Conservation (phyloP, 345 rosid genomes). For the Salix viminalis region DNA sequence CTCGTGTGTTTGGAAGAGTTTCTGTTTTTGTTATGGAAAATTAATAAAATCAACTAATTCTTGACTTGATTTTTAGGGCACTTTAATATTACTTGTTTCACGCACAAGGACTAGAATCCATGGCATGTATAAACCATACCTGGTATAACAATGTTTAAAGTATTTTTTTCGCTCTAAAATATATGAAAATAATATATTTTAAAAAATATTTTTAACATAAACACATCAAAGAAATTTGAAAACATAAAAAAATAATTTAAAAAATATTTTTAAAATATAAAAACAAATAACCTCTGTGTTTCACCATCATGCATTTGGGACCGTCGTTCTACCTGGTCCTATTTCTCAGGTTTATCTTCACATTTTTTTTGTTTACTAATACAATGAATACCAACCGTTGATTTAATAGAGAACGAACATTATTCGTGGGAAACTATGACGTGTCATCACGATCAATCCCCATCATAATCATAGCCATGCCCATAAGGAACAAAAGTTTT, state of each 20-base stretch:
- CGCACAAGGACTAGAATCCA: slow-evolving; percentile 16
- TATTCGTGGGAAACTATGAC: neutral
- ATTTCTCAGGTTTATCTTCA: slow-evolving; percentile 24
- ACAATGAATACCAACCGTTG: slow-evolving; percentile 14
- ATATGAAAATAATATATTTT: no score
- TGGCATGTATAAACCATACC: neutral
- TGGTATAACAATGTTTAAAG: no score
- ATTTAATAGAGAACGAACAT: slow-evolving; percentile 16
- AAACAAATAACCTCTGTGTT: no score
- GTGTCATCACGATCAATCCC: slow-evolving; percentile 13
- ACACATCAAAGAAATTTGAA: no score
- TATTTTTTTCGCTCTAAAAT: no score
- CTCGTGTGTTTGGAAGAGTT: no score
- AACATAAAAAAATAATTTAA: no score
- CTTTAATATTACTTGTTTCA: neutral
- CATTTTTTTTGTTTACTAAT: neutral
- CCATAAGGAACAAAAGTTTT: slow-evolving; percentile 16
- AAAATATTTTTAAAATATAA: no score
- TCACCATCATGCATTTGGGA: slow-evolving; percentile 13
- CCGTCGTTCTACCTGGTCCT: slow-evolving; percentile 28
- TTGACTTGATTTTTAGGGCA: neutral
- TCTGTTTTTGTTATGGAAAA: neutral
- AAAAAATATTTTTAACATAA: no score
- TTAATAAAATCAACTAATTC: neutral
- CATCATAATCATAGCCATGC: slow-evolving; percentile 15